Conservation (phyloP, 495 filamentous ascomycete species). For the Lasiosphaeria ovina region DNA sequence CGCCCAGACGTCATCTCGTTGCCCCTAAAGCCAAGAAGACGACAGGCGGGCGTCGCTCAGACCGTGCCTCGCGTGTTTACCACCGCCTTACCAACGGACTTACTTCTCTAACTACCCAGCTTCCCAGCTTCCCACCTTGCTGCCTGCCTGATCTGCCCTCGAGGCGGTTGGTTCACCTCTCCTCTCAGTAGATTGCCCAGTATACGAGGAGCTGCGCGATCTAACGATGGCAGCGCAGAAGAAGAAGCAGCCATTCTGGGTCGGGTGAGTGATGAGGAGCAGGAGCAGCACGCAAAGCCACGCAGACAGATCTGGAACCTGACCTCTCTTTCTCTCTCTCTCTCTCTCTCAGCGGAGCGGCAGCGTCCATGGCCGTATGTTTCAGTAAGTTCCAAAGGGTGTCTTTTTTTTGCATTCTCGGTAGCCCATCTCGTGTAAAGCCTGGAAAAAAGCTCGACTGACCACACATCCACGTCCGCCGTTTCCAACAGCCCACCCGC, state of each 20-base stretch:
- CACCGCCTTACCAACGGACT: too few relatives aligned
- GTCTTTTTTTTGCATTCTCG: background rate
- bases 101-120: too few relatives aligned
- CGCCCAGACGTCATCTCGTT: too few relatives aligned
- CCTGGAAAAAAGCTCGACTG: background rate
- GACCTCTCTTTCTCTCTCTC: background rate
- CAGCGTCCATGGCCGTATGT: constrained; percentile 41
- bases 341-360: constrained; percentile 29
- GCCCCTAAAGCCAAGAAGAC: too few relatives aligned
- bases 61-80: too few relatives aligned
- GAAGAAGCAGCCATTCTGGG: constrained; percentile 37
- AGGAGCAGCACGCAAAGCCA: too few relatives aligned
- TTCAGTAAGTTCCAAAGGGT: constrained; percentile 34
- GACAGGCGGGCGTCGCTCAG: too few relatives aligned
- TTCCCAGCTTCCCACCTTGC: too few relatives aligned
- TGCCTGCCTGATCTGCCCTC: background rate
- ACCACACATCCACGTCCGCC: background rate
- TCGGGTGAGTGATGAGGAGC: constrained; percentile 20
- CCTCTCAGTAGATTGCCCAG: background rate
- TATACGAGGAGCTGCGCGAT: background rate
- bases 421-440: too few relatives aligned
- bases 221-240: constrained; percentile 3
- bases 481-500: constrained; percentile 30
- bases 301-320: background rate
- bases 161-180: background rate